These are phyloP conservation scores for Ophiostoma triangulosporum DNA, from an alignment of 2,329 filamentous ascomycete genomes.

Conservation along the genomic window DNA sequence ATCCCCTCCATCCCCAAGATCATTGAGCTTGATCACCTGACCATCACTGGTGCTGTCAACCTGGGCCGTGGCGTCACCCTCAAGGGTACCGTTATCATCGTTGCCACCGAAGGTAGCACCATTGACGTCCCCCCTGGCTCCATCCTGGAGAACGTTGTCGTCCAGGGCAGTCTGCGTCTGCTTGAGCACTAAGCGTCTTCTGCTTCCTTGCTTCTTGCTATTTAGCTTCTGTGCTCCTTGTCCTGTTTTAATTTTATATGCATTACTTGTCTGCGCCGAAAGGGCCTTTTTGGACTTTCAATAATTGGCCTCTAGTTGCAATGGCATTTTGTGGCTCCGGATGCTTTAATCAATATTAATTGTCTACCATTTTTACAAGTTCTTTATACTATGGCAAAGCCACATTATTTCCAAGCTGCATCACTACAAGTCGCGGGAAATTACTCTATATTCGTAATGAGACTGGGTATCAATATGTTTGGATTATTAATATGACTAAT, in stretches of 20 bases:
- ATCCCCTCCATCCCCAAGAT: constrained; percentile 83
- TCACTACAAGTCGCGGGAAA: too few relatives aligned
- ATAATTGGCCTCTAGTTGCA: neutral
- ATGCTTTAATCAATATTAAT: neutral
- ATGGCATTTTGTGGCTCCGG: neutral
- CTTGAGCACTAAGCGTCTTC: constrained; percentile 45
- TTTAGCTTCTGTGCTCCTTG: neutral
- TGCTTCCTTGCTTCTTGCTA: neutral
- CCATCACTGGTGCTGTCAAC: constrained; percentile 95
- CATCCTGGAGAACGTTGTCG: constrained; percentile 95
- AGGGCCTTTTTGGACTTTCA: neutral
- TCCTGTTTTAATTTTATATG: neutral
- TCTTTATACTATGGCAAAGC: neutral
- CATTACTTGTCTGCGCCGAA: neutral
- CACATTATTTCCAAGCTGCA: too few relatives aligned
- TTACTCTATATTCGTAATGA: neutral
- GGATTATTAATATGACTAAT: neutral
- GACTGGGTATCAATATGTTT: neutral
- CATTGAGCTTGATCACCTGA: constrained; percentile 84
- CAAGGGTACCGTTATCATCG: constrained; percentile 98
- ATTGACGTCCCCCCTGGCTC: constrained; percentile 96
- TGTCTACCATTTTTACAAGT: neutral
- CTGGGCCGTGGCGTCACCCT: constrained; percentile 88
- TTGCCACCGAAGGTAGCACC: constrained; percentile 92
- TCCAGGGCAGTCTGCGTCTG: constrained; percentile 82